A percentile compares a stretch with the other conserved stretches of the same genome.
These are phyloP conservation scores for Pseudogymnoascus sp. DNA, from an alignment of 2,329 filamentous ascomycete genomes.

Conservation along the genomic window DNA sequence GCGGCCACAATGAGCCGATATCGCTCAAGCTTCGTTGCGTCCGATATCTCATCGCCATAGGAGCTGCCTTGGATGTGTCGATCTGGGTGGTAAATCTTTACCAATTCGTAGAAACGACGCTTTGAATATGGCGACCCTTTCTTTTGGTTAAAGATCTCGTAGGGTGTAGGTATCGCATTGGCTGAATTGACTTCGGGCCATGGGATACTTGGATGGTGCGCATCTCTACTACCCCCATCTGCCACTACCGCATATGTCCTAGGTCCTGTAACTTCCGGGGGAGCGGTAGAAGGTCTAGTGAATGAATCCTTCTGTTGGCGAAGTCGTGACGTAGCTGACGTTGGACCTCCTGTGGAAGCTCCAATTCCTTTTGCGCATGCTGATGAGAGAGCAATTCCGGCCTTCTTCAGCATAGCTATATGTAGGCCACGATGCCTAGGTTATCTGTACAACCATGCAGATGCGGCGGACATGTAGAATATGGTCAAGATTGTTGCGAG, in stretches of 20 bases:
- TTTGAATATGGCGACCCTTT: conserved; percentile 68
- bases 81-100: conserved; percentile 95
- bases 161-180: conserved; percentile 53
- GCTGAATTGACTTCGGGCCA: conserved; percentile 27
- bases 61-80: conserved; percentile 36
- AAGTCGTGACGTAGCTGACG: conserved; percentile 26
- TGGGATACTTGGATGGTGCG: conserved; percentile 25
- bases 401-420: conserved; percentile 39
- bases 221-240: conserved; percentile 29
- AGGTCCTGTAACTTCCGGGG: conserved; percentile 11
- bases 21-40: conserved; percentile 65
- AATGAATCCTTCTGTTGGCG: conserved; percentile 17
- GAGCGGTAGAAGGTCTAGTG: conserved; percentile 14
- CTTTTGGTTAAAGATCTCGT: conserved; percentile 67
- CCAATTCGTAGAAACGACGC: conserved; percentile 75
- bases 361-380: conserved; percentile 30
- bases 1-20: conserved; percentile 84
- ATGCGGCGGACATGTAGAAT: neutral
- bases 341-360: conserved; percentile 23
- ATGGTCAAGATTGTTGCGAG: conserved; percentile 12
- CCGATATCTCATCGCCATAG: conserved; percentile 40
- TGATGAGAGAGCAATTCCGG: conserved; percentile 30
- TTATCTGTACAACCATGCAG: neutral
- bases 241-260: conserved; percentile 32
- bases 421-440: neutral